Conservation (phyloP, 495 filamentous ascomycete species). For the Podospora pseudocomata region DNA sequence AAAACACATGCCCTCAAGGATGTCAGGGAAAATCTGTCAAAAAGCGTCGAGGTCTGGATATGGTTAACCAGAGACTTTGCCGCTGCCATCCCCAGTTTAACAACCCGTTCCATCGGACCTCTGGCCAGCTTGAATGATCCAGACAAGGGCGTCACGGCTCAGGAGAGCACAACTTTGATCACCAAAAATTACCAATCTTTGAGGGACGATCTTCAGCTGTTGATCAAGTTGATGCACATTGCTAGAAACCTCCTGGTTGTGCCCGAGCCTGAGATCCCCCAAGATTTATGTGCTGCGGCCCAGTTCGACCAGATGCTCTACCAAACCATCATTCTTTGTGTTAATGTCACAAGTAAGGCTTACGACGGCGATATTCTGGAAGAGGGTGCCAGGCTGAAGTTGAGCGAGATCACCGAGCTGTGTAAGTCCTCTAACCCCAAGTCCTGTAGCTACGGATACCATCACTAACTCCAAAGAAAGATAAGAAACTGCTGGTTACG, state of each 20-base stretch:
- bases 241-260: slow-evolving; percentile 79
- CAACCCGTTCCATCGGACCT: slow-evolving; percentile 37
- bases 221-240: slow-evolving; percentile 82
- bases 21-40: slow-evolving; percentile 55
- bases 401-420: slow-evolving; percentile 54
- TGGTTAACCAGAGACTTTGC: slow-evolving; percentile 50
- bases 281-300: slow-evolving; percentile 78
- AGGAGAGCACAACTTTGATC: slow-evolving; percentile 67
- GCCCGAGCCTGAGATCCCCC: slow-evolving; percentile 66
- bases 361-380: slow-evolving; percentile 85
- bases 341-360: slow-evolving; percentile 82
- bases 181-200: slow-evolving; percentile 69
- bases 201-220: slow-evolving; percentile 74
- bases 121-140: slow-evolving; percentile 33
- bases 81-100: slow-evolving; percentile 36
- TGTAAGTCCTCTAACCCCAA: slow-evolving; percentile 34
- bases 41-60: slow-evolving; percentile 65
- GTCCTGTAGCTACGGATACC: not conserved
- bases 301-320: slow-evolving; percentile 80
- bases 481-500: slow-evolving; percentile 87
- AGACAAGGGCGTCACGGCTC: slow-evolving; percentile 52
- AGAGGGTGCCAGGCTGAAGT: slow-evolving; percentile 47
- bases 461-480: slow-evolving; percentile 35
- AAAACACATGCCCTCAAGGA: slow-evolving; percentile 51
- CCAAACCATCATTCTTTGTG: slow-evolving; percentile 75